These are phyloP conservation scores for Bacidia rubella DNA, from an alignment of 495 filamentous ascomycete species.

Conservation along the genomic window DNA sequence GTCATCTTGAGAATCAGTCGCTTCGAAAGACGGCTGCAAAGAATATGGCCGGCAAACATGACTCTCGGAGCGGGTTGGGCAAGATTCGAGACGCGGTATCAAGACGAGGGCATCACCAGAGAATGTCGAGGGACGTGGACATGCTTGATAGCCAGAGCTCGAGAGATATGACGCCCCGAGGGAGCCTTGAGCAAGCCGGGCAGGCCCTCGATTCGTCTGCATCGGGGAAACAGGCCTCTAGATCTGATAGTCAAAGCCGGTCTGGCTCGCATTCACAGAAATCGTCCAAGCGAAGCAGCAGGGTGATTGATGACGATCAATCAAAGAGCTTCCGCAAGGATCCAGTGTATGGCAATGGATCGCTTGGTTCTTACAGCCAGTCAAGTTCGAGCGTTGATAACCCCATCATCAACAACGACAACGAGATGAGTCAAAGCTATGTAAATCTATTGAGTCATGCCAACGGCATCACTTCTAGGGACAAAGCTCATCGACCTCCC, in stretches of 20 bases:
- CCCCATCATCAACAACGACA: neutral
- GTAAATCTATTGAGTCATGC: constrained; percentile 5
- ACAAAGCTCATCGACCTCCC: constrained; percentile 4
- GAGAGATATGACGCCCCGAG: constrained; percentile 1
- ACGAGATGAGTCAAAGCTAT: neutral
- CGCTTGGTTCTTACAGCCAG: constrained; percentile 1
- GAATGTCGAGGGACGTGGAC: constrained; percentile 27
- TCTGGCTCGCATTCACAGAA: constrained; percentile 6
- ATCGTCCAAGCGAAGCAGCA: constrained; percentile 10
- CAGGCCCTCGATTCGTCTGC: neutral
- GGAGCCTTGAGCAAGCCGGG: neutral
- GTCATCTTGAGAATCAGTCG: constrained; percentile 45
- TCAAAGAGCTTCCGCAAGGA: neutral
- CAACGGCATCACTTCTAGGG: constrained; percentile 4
- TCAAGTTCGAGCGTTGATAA: constrained; percentile 12
- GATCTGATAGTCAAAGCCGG: constrained; percentile 3
- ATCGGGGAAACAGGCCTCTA: neutral
- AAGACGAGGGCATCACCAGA: constrained; percentile 35
- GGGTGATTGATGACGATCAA: constrained; percentile 1
- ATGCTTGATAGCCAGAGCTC: constrained; percentile 16
- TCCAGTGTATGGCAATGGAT: neutral
- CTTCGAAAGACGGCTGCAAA: constrained; percentile 59
- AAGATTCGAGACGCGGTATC: constrained; percentile 70
- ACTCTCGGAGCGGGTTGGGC: constrained; percentile 70
- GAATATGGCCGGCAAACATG: constrained; percentile 64